phyloP scores from a whole-genome alignment of 2,329 filamentous ascomycete genomes.

The Ceratocystis smalleyi region DNA sequence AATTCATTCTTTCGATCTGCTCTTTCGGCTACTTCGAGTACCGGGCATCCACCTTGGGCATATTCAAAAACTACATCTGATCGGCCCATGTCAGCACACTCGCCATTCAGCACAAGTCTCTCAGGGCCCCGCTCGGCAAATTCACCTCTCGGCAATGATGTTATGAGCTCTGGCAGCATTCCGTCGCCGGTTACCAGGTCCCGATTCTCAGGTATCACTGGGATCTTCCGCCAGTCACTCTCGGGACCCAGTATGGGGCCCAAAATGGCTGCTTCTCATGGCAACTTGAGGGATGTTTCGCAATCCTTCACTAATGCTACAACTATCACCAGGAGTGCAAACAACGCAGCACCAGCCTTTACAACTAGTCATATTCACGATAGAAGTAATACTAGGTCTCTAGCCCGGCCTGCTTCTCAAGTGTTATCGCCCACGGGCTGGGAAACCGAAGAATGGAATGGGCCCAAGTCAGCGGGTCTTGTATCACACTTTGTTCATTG shows the following conservation, averaged over 20 bases:
- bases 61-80: background rate
- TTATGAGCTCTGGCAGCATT: slow-evolving; percentile 13
- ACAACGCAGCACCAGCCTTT: background rate
- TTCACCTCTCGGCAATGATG: slow-evolving; percentile 9
- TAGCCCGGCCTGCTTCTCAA: slow-evolving; percentile 9
- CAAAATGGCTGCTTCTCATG: slow-evolving; percentile 4
- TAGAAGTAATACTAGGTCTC: background rate
- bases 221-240: slow-evolving; percentile 9
- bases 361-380: background rate
- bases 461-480: background rate
- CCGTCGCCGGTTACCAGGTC: slow-evolving; percentile 1
- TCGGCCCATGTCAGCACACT: background rate
- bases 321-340: background rate
- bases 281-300: slow-evolving; percentile 4
- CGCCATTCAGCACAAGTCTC: background rate
- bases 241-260: background rate
- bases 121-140: slow-evolving; percentile 7
- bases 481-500: background rate
- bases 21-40: background rate
- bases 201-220: slow-evolving; percentile 8
- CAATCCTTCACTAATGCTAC: background rate
- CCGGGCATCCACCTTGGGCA: background rate
- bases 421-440: background rate
- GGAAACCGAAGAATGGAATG: slow-evolving; percentile 11
- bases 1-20: background rate